Conservation (phyloP, 805 yeast genomes). For the Pichia cabralensis region DNA sequence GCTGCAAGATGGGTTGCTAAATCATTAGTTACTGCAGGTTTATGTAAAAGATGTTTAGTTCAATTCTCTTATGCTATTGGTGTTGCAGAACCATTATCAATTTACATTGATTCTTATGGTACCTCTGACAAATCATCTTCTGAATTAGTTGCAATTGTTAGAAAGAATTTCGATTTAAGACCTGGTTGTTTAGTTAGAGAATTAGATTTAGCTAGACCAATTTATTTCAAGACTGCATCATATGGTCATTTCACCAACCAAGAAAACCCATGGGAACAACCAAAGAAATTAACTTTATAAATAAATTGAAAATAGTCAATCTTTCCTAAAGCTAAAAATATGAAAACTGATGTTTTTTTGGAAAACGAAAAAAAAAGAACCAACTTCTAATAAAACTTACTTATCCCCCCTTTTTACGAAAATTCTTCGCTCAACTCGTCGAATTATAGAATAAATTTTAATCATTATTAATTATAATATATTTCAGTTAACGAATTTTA, state of each 20-base stretch:
- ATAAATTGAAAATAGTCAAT: constrained; percentile 5
- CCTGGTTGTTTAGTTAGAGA: constrained; percentile 98
- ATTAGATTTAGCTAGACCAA: constrained; percentile 97
- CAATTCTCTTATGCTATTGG: constrained; percentile 99
- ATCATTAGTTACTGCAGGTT: constrained; percentile 88
- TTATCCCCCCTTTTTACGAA: no score
- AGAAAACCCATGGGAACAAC: constrained; percentile 97
- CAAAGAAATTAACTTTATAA: constrained; percentile 65
- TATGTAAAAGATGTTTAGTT: constrained; percentile 94
- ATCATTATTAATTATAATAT: no score
- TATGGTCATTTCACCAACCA: constrained; percentile 99
- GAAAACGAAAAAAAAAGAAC: not conserved
- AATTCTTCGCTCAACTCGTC: constrained; percentile 26
- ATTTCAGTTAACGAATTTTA: constrained; percentile 6
- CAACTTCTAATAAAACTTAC: not conserved
- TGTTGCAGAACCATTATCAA: constrained; percentile 98
- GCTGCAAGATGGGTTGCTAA: constrained; percentile 99
- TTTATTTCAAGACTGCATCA: constrained; percentile 97
- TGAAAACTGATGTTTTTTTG: not conserved
- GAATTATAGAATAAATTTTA: constrained; percentile 3
- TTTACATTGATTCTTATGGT: constrained; percentile 97
- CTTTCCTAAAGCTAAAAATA: constrained; percentile 1
- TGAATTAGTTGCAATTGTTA: constrained; percentile 85
- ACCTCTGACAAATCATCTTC: constrained; percentile 84
- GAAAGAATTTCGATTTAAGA: constrained; percentile 94